phyloP scores from a whole-genome alignment of 352 stramenopile genomes.

The Phytophthora capsici region DNA sequence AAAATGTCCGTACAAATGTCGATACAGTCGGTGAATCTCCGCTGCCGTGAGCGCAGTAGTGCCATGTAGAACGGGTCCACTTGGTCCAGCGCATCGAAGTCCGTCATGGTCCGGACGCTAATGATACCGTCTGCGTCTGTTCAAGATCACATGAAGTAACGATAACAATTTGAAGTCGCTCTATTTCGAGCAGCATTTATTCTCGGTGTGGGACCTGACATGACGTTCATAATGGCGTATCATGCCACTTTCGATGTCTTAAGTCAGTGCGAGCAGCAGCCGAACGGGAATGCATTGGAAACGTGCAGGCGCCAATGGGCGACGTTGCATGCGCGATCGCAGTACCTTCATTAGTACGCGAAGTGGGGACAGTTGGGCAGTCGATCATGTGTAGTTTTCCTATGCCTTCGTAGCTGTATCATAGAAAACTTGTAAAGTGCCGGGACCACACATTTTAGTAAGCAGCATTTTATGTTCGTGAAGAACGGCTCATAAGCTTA shows the following conservation, averaged over 20 bases:
- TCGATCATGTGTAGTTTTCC: constrained; percentile 5
- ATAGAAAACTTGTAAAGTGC: too few species aligned
- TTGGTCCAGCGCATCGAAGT: constrained; percentile 56
- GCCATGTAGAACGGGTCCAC: constrained; percentile 92
- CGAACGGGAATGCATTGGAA: constrained; percentile 28
- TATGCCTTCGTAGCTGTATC: too few species aligned
- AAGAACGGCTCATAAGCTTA: too few species aligned
- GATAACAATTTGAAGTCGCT: background rate
- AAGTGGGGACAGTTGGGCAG: constrained; percentile 25
- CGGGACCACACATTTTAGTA: too few species aligned
- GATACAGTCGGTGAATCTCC: constrained; percentile 83
- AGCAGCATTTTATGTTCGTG: too few species aligned
- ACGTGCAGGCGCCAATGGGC: constrained; percentile 18
- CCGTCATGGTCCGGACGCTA: constrained; percentile 3
- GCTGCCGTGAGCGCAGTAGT: constrained; percentile 74
- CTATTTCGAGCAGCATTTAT: too few species aligned
- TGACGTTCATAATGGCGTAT: constrained; percentile 18
- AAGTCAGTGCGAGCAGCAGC: constrained; percentile 18
- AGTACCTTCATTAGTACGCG: too few species aligned
- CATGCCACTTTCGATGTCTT: constrained; percentile 8
- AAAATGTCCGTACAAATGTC: constrained; percentile 88
- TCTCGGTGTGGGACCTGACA: constrained; percentile 18
- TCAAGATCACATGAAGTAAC: constrained; percentile 8
- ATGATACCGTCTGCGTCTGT: constrained; percentile 15
- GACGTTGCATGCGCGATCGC: constrained; percentile 29